Conservation (phyloP, 805 yeast genomes). For the Kodamaea sagamina region DNA sequence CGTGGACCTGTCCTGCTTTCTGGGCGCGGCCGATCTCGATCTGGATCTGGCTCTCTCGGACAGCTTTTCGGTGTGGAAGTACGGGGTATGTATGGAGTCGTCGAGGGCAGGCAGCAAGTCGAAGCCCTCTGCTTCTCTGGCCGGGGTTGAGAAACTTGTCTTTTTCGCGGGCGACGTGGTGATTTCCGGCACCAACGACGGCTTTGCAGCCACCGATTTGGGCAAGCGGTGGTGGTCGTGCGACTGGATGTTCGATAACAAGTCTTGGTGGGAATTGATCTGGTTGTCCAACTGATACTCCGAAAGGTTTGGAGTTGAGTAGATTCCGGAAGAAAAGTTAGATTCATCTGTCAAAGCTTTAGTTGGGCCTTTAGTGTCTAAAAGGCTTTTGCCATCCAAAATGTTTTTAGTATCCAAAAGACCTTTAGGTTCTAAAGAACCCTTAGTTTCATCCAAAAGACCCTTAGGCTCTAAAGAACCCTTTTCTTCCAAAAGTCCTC, state of each 20-base stretch:
- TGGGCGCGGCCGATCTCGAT: conserved; percentile 12
- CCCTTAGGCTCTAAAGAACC: not conserved
- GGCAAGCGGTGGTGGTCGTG: conserved; percentile 38
- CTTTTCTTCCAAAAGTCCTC: too few relatives aligned
- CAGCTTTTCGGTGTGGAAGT: conserved; percentile 31
- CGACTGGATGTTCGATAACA: conserved; percentile 37
- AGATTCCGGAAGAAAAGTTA: conserved; percentile 18
- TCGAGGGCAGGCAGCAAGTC: conserved; percentile 8
- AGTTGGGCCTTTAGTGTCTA: too few relatives aligned
- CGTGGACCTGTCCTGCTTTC: conserved; percentile 21
- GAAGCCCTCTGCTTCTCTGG: conserved; percentile 11
- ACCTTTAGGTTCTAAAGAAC: too few relatives aligned
- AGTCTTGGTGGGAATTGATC: conserved; percentile 37
- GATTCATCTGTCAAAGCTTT: too few relatives aligned
- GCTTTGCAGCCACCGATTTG: conserved; percentile 2
- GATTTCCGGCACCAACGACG: not conserved
- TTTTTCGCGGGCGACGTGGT: conserved; percentile 5
- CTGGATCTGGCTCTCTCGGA: conserved; percentile 35
- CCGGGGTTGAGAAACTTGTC: conserved; percentile 13
- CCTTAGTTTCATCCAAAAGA: too few relatives aligned
- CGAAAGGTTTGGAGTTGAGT: conserved; percentile 46
- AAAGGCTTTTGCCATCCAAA: too few relatives aligned
- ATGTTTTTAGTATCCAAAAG: too few relatives aligned
- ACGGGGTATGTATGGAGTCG: conserved; percentile 32
- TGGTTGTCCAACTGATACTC: conserved; percentile 46